Base-by-base conservation (phyloP, 2,329 filamentous ascomycete species). In the Sporothrix pseudoabietina region DNA sequence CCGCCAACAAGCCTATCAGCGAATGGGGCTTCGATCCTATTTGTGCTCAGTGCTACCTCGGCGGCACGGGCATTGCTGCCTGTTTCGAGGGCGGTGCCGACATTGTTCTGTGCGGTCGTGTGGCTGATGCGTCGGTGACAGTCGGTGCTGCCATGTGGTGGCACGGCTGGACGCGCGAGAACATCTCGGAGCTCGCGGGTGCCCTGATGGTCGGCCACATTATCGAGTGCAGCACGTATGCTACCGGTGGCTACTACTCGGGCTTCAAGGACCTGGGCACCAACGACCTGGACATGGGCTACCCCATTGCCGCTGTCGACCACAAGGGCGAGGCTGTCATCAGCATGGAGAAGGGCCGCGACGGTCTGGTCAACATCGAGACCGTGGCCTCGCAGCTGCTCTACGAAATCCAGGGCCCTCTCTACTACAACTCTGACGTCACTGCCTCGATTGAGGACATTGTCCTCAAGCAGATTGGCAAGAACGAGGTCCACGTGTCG, bases 241-340 rank as follows among this genome's bases (percentile, higher is more conserved):
- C 83, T 1, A 84, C 82, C 3, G 85, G 85, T 0, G 82, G 80
- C 0, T 85, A 86, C 71, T 86, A 85, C 74, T 79, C 82, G 0
- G 85, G 83, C 0, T 84, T 84, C 75, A 82, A 83, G 74, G 80
- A 84, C 26, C 82, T 83, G 70, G 74, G 80, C 0, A 82, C 85
- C 4, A 77, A 79, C 0, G 78, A 85, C 39, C 78, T 84, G 39
- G 82, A 84, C 59, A 80, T 85, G 0, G 81, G 81, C 0, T 86
- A 85, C 72, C 84, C 84, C 0, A 85, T 87, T 74, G 85, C 83
- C 0, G 85, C 87, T 69, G 81, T 88, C 9, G 82, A 81, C 14
- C 78, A 75, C 1, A 83, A 84, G 75, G 85, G 86, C 0, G 75
- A 76, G 63, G 66, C 72, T 54, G 75, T 77, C 41, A 78, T 80